These are phyloP conservation scores for Cladorrhinum sp. DNA, from an alignment of 2,329 filamentous ascomycete genomes.

Conservation along the genomic window DNA sequence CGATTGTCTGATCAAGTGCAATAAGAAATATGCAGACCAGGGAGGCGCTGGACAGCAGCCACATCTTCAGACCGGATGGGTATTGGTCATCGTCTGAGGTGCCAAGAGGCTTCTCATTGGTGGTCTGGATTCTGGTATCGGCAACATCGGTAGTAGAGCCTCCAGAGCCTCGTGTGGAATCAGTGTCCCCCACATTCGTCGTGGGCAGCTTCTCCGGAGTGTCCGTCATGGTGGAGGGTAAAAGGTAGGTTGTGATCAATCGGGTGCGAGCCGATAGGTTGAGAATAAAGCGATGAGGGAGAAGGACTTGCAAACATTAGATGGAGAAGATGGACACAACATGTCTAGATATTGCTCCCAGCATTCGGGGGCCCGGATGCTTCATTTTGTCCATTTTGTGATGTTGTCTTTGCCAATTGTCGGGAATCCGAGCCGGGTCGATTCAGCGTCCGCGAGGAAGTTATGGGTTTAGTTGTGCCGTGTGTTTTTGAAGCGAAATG, in stretches of 20 bases:
- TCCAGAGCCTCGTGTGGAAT: background rate
- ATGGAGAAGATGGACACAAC: too few relatives aligned
- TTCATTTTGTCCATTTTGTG: too few relatives aligned
- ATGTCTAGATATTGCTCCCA: too few relatives aligned
- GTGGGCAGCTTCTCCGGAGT: background rate
- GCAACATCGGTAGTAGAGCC: background rate
- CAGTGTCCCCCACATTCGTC: background rate
- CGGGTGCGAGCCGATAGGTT: background rate
- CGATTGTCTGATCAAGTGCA: conserved; percentile 36
- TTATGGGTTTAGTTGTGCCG: too few relatives aligned
- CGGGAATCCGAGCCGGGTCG: too few relatives aligned
- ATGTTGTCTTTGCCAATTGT: too few relatives aligned
- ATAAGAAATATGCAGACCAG: conserved; percentile 9
- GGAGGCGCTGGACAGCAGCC: background rate
- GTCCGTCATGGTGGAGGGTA: background rate
- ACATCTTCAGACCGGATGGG: background rate
- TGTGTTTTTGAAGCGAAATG: too few relatives aligned
- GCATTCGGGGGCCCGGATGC: too few relatives aligned
- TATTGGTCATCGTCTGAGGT: background rate
- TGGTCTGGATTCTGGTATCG: background rate
- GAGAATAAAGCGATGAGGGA: too few relatives aligned
- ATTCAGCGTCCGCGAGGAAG: too few relatives aligned
- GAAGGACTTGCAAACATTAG: too few relatives aligned
- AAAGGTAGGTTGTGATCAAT: background rate
- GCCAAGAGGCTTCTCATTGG: background rate